Percentiles rank a stretch among this genome's conserved stretches.
These are phyloP conservation scores for Setaria viridis DNA, from an alignment of 202 grass and related monocot genomes.

Conservation along the genomic window DNA sequence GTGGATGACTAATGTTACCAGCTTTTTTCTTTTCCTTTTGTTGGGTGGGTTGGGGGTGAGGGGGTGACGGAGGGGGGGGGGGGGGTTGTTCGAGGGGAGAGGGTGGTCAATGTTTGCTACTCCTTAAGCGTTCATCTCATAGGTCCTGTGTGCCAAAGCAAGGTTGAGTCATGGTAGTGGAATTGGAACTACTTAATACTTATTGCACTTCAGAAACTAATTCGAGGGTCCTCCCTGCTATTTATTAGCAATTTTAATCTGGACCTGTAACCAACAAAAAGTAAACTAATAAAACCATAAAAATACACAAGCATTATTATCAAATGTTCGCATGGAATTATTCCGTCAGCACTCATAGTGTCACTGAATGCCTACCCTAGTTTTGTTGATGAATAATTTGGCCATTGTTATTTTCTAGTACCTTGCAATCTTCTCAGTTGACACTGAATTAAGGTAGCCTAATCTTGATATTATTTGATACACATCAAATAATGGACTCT, in stretches of 20 bases:
- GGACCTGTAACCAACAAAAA: not conserved
- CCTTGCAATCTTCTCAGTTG: not conserved
- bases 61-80: too few relatives aligned
- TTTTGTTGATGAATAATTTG: not conserved
- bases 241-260: not conserved
- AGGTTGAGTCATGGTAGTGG: not conserved
- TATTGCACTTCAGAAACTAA: not conserved
- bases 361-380: not conserved
- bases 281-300: not conserved
- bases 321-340: not conserved
- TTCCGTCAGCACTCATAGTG: not conserved
- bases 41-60: too few relatives aligned
- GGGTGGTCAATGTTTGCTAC: too few relatives aligned
- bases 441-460: constrained; percentile 25
- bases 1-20: too few relatives aligned
- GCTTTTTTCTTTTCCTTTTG: too few relatives aligned
- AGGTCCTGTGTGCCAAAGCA: too few relatives aligned
- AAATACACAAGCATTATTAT: not conserved
- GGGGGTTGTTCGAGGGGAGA: too few relatives aligned
- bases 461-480: not conserved
- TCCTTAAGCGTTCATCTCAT: too few relatives aligned
- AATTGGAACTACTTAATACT: not conserved
- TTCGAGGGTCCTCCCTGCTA: not conserved
- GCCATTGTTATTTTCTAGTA: constrained; percentile 8
- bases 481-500: not conserved